Base-by-base conservation (phyloP, 2,329 filamentous ascomycete species). In the Paecilomyces sp. region DNA sequence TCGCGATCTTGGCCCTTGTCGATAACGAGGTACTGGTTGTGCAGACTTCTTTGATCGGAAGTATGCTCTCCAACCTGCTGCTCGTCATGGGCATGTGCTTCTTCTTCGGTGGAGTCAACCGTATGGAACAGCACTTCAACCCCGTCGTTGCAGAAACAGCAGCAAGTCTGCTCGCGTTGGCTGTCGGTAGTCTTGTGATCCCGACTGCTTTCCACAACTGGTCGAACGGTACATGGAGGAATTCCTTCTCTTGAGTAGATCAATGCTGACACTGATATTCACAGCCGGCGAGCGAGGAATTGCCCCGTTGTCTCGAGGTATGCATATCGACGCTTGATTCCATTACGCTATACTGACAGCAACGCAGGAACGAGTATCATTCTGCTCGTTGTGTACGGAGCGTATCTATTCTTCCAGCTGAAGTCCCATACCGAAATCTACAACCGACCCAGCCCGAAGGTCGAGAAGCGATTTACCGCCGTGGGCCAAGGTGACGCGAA, bases 21-120 rank as follows among this genome's bases (percentile, higher is more conserved):
- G 83, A 95, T 61, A 73, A 83, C 57, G 85, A 96, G 74, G 85
- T 95, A 25, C 79, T 88, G 34, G 95, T 97, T 62, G 92, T 97
- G 6, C 91, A 97, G 74, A 96, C 92, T 0, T 97, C 92, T 0
- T 81, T 97, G 30, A 90, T 97, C 63, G 92, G 92, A 59, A 92
- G 88, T 74, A 96, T 97, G 73, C 80, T 97, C 24, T 96, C 92
- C 51, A 97, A 97, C 72, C 76, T 97, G 60, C 83, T 96, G 3
- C 84, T 96, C 13, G 91, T 96, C 57, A 80, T 96, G 80, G 92
- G 91, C 59, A 95, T 92, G 86, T 94, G 88, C 72, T 97, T 95
- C 81, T 94, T 96, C 79, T 88, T 90, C 62, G 92, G 91, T 56
- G 91, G 91, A 3, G 73, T 95, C 66, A 87, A 89, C 61, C 85